Conservation (phyloP, 257 asterid genomes). For the Nicotiana tabacum region DNA sequence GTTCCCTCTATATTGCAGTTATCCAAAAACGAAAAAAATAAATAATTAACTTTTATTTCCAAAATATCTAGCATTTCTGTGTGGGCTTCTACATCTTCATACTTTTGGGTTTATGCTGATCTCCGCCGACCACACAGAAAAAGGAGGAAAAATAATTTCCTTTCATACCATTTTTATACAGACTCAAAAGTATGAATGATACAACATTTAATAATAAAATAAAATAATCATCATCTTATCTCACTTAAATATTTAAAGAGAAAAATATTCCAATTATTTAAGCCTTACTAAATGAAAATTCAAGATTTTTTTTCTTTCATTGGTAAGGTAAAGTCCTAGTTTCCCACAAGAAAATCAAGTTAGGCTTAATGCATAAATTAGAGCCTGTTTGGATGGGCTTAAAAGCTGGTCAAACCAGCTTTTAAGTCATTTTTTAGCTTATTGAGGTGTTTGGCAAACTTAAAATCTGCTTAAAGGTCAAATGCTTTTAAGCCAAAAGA, state of each 20-base stretch:
- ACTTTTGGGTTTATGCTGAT: not conserved
- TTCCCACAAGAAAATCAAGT: not conserved
- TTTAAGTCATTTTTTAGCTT: too few relatives aligned
- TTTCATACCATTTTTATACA: not conserved
- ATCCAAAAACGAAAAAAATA: not conserved
- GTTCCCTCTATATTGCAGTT: not conserved
- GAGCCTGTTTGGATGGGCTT: too few relatives aligned
- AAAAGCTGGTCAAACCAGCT: too few relatives aligned
- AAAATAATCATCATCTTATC: not conserved
- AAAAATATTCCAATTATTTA: not conserved
- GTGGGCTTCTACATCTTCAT: not conserved
- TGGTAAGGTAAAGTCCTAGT: not conserved
- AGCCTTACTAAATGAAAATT: not conserved
- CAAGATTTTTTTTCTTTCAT: not conserved
- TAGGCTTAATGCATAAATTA: too few relatives aligned
- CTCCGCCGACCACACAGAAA: not conserved
- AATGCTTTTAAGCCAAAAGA: too few relatives aligned
- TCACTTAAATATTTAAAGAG: not conserved
- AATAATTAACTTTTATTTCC: not conserved
- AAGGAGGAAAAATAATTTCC: not conserved
- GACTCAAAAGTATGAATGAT: not conserved
- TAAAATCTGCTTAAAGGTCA: too few relatives aligned
- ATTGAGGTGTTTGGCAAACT: too few relatives aligned
- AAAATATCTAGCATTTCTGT: not conserved
- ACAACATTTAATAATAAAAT: not conserved